A percentile compares a stretch with the other conserved stretches of the same genome.
These are phyloP conservation scores for Priceomyces castillae DNA, from an alignment of 805 yeast genomes.

Conservation along the genomic window DNA sequence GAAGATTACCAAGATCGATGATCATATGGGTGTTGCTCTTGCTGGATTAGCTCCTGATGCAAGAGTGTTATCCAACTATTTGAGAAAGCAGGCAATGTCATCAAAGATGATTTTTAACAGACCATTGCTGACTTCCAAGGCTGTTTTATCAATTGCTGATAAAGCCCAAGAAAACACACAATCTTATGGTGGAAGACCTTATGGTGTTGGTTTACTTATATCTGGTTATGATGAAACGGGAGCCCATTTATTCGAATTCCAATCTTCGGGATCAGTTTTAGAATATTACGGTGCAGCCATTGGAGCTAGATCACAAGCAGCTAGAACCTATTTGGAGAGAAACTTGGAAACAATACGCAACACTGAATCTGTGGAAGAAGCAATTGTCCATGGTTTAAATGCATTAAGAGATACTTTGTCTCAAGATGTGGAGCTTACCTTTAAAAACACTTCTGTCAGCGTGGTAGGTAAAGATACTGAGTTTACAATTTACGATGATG, in stretches of 20 bases:
- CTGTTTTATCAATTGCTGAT: slow-evolving; percentile 85
- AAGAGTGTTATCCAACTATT: slow-evolving; percentile 81
- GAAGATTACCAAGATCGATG: slow-evolving; percentile 87
- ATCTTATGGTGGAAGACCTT: slow-evolving; percentile 93
- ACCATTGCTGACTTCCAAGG: slow-evolving; percentile 77
- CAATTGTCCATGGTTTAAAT: slow-evolving; percentile 80
- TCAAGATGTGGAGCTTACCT: slow-evolving; percentile 88
- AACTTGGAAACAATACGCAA: slow-evolving; percentile 66
- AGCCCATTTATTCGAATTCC: slow-evolving; percentile 90
- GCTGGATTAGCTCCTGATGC: slow-evolving; percentile 99
- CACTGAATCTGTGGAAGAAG: slow-evolving; percentile 60
- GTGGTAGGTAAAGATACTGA: slow-evolving; percentile 81
- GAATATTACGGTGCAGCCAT: slow-evolving; percentile 93
- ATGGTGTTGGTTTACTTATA: slow-evolving; percentile 92
- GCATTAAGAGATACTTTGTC: slow-evolving; percentile 92
- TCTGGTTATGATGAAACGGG: slow-evolving; percentile 93
- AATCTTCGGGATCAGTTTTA: slow-evolving; percentile 90
- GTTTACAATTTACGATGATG: slow-evolving; percentile 83
- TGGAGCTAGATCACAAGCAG: slow-evolving; percentile 99
- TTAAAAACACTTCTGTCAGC: slow-evolving; percentile 84
- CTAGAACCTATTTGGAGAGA: slow-evolving; percentile 92
- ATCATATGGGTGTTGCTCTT: slow-evolving; percentile 89
- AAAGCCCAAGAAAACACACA: slow-evolving; percentile 98
- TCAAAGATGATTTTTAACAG: slow-evolving; percentile 82
- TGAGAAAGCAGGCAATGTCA: slow-evolving; percentile 89